phyloP scores from a whole-genome alignment of 1,284 basidiomycete species.

The Malassezia sp. region DNA sequence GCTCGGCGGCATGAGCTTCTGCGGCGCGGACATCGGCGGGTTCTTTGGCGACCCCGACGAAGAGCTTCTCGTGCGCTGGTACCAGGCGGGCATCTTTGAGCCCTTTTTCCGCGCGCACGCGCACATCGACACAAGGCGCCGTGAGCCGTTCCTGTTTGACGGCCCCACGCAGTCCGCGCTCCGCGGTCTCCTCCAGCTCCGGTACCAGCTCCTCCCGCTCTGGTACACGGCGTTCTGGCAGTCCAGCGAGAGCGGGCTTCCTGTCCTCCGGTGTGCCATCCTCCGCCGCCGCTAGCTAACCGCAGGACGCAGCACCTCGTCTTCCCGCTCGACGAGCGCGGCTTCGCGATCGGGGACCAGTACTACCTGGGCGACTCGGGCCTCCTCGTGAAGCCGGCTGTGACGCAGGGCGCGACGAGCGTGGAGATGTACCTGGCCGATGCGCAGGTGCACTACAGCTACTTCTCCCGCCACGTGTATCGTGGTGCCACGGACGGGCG shows the following conservation, averaged over 20 bases:
- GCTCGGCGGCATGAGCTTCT: conserved; percentile 86
- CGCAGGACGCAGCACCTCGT: conserved; percentile 78
- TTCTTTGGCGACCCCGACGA: conserved; percentile 94
- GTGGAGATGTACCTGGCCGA: conserved; percentile 76
- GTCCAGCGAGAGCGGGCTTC: conserved; percentile 31
- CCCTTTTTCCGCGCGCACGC: conserved; percentile 99
- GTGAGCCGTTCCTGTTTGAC: conserved; percentile 85
- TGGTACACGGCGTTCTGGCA: conserved; percentile 87
- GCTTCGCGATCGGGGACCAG: conserved; percentile 84
- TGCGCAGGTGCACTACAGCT: conserved; percentile 90
- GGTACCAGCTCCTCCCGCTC: conserved; percentile 77
- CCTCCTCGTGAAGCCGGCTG: conserved; percentile 82
- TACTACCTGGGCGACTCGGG: conserved; percentile 82
- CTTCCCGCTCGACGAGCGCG: conserved; percentile 74
- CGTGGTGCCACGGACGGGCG: conserved; percentile 56
- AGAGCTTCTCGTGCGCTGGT: conserved; percentile 94
- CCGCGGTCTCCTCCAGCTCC: conserved; percentile 64
- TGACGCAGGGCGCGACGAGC: conserved; percentile 60
- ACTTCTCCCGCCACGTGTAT: conserved; percentile 56
- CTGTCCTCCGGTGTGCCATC: no score
- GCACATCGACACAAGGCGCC: conserved; percentile 91
- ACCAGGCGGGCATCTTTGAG: conserved; percentile 83
- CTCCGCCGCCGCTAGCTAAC: no score
- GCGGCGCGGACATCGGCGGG: conserved; percentile 88
- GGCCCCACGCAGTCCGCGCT: conserved; percentile 76